Conservation (phyloP, 305 asterid genomes). For the Fraxinus sp. region DNA sequence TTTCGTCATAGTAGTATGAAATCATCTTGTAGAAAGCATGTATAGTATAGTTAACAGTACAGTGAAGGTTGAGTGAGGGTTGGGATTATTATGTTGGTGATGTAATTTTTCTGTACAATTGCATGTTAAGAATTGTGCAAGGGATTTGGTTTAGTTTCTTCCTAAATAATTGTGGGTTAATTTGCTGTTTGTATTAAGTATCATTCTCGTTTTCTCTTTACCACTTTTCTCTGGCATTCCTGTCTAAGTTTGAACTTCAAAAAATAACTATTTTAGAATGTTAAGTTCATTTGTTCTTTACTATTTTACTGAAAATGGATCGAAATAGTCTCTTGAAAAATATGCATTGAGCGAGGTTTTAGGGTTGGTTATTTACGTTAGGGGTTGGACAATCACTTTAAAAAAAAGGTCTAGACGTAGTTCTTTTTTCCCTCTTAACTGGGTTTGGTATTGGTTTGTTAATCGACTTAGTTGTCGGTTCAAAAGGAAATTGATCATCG, state of each 20-base stretch:
- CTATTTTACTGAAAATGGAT: background rate
- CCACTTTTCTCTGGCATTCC: background rate
- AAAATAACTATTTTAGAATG: background rate
- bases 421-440: no score
- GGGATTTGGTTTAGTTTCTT: background rate
- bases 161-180: background rate
- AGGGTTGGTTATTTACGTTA: no score
- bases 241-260: background rate
- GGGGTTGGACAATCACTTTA: background rate
- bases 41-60: background rate
- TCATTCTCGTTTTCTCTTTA: background rate
- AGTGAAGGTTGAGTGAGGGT: background rate
- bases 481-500: no score
- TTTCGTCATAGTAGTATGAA: conserved; percentile 26
- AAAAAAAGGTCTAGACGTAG: no score
- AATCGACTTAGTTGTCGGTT: no score
- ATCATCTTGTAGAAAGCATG: conserved; percentile 31
- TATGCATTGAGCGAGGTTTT: background rate
- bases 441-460: no score
- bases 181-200: background rate
- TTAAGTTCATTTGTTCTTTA: background rate
- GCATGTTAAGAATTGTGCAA: background rate
- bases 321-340: background rate
- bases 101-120: background rate
- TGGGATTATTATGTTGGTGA: background rate